Percentiles rank a stretch among this genome's conserved stretches.
phyloP scores from a whole-genome alignment of 139 green algal genomes.

The Auxenochlorella pyrenoidosa region DNA sequence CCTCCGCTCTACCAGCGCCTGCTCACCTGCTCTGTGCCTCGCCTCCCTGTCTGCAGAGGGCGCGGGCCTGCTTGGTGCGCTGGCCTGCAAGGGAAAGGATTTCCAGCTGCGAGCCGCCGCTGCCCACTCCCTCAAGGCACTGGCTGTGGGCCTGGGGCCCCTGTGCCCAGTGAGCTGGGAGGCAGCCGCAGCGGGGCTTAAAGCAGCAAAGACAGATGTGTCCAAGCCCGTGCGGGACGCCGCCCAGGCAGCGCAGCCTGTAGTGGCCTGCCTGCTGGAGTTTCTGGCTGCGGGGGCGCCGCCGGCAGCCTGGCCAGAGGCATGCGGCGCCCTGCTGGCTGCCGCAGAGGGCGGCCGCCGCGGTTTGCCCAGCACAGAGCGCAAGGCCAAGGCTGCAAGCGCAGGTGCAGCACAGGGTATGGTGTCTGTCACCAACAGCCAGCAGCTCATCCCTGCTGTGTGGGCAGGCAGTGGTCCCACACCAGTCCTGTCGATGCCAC shows the following conservation, averaged over 20 bases:
- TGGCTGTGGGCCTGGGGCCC: not conserved
- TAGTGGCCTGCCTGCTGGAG: not conserved
- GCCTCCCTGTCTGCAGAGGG: not conserved
- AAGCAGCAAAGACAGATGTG: slow-evolving; percentile 2
- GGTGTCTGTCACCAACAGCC: not conserved
- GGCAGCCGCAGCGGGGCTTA: not conserved
- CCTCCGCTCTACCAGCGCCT: too few relatives aligned
- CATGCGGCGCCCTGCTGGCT: not conserved
- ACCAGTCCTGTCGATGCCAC: not conserved
- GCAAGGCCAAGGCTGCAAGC: not conserved
- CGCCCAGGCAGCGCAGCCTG: not conserved
- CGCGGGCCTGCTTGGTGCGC: slow-evolving; percentile 13
- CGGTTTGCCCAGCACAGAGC: not conserved
- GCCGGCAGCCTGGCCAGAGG: not conserved
- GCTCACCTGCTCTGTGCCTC: not conserved
- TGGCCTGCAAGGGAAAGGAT: slow-evolving; percentile 16
- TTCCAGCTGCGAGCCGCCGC: slow-evolving; percentile 9
- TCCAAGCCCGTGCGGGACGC: slow-evolving; percentile 27
- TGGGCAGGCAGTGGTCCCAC: not conserved
- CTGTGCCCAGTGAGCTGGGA: not conserved
- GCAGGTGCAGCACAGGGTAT: not conserved
- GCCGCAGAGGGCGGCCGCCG: not conserved
- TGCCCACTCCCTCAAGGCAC: slow-evolving; percentile 3
- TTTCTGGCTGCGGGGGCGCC: not conserved
- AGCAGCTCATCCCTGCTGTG: not conserved